Base-by-base conservation (phyloP, 2,329 filamentous ascomycete genomes). In the Ophiostoma sp. region DNA sequence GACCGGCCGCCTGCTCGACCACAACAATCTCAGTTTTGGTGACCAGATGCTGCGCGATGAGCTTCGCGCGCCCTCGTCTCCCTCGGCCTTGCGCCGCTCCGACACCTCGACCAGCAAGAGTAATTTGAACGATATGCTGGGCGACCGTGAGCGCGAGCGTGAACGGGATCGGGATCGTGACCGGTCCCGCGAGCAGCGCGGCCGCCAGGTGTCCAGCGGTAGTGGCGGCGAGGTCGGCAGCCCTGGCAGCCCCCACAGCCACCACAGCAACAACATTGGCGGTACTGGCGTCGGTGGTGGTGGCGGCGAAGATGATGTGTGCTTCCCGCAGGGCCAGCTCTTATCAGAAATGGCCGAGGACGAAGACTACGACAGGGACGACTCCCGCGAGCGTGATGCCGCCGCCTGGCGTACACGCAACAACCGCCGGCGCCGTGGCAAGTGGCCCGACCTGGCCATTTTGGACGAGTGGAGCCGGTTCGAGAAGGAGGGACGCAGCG, bases 381-480 rank as follows among this genome's bases (percentile, higher is more conserved):
- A 72, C 52, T 63, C 57, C 36, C 69, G 39, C 28, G 69, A 73
- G 80, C 42, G 42, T 28, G 50, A 69, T 19, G 63, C 31, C 36
- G 39, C 31, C 39, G 69, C 68, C 1, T 70, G 68, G 59, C 73
- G 73, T 5, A 3, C 59, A 12, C 73, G 72, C 25, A n/a, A 39
- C 12, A 73, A 50, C 81, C 74, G 74, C 50, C 88, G 93, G 33
- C 88, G 92, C 72, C 87, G 90, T 57, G 85, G 89, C 48, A 91
- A 92, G 77, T 98, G 95, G 94, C 96, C 96, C 0, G 94, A 98
- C 80, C 84, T 98, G 19, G 85, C 89, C 0, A 89, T 93, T 5
- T 84, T 99, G 12, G 93, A 98, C 74, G 93, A 97, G 76, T 99
- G 95, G 95, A 94, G 92, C 75, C 88, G 88, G 3, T 90, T 95